Base-by-base conservation (phyloP, 2,329 filamentous ascomycete genomes). In the Myriosclerotinia duriaeana region DNA sequence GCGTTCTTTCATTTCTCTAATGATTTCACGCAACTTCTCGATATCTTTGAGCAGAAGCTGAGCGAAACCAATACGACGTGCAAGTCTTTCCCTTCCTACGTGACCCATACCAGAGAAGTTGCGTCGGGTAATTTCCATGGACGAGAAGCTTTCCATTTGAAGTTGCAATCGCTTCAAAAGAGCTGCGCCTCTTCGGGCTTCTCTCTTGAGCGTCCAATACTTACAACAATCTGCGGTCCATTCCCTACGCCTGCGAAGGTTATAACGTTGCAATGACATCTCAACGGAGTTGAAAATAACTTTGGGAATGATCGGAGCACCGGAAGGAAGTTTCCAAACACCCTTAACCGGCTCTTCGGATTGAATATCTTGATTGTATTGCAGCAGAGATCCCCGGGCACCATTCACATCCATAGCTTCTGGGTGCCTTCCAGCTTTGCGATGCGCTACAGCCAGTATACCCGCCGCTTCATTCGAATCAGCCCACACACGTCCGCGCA, bases 121-220 rank as follows among this genome's bases (percentile, higher is more conserved):
- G 67, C 95, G 89, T 63, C 95, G 86, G 2, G 95, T 97, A 71
- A 99, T 89, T 78, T 99, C 95, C 90, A 97, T 97, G 0, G 93
- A 97, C 8, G 94, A 94, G 78, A 98, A 99, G 0, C 92, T 92
- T 78, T 98, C 94, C 84, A 97, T 90, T 77, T 97, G 93, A 66
- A 98, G 80, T 77, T 99, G 95, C 26, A 99, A 83, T 46, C 95
- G 88, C 79, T 98, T 98, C 68, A 99, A 84, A 65, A 99, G 82
- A 5, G 95, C 92, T 40, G 95, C 95, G 56, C 95, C 95, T 67
- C 95, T 86, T 44, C 95, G 88, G 69, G 94, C 91, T 78, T 99
- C 95, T 66, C 95, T 87, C 80, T 99, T 99, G 70, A 99, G 79
- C 0, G 95, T 98, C 95, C 95, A 99, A 79, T 98, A 99, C 72